Evolutionary conservation across 352 stramenopile species (phyloP).

Genomic region (Phytopythium helicoides): DNA sequence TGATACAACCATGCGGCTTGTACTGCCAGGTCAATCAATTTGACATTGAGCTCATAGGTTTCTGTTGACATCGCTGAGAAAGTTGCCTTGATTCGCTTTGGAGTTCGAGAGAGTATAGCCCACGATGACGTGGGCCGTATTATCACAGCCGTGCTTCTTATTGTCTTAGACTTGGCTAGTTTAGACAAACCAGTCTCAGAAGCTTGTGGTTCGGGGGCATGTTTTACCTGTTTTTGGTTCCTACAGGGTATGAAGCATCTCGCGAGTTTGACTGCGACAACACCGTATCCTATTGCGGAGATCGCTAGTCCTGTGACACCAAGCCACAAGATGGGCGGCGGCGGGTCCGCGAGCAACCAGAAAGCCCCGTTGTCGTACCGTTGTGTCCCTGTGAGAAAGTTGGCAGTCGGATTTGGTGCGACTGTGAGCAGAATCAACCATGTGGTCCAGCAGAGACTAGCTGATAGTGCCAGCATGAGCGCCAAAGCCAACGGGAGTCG

Average conservation of each 20-base stretch:
- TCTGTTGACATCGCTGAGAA: not conserved
- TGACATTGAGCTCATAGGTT: not conserved
- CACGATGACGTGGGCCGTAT: too few species aligned
- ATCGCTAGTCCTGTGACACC: conserved; percentile 16
- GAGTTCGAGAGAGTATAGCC: too few species aligned
- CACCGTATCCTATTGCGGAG: conserved; percentile 22
- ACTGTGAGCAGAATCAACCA: too few species aligned
- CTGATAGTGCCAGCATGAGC: not conserved
- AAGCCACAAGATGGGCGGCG: conserved; percentile 10
- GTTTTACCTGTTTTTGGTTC: not conserved
- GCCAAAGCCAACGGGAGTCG: too few species aligned
- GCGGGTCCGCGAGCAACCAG: conserved; percentile 33
- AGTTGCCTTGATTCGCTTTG: too few species aligned
- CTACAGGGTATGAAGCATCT: not conserved
- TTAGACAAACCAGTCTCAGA: too few species aligned
- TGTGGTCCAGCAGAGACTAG: not conserved
- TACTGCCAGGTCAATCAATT: conserved; percentile 7
- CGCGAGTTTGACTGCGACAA: conserved; percentile 11
- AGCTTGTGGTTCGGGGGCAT: not conserved
- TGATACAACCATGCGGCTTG: conserved; percentile 6
- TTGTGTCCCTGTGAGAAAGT: conserved; percentile 28
- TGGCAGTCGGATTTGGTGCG: conserved; percentile 28
- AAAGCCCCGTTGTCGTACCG: conserved; percentile 32
- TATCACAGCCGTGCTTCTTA: too few species aligned
- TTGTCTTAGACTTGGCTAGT: too few species aligned